Conservation (phyloP, 2,329 filamentous ascomycete species). For the Pestalotiopsis sp. region DNA sequence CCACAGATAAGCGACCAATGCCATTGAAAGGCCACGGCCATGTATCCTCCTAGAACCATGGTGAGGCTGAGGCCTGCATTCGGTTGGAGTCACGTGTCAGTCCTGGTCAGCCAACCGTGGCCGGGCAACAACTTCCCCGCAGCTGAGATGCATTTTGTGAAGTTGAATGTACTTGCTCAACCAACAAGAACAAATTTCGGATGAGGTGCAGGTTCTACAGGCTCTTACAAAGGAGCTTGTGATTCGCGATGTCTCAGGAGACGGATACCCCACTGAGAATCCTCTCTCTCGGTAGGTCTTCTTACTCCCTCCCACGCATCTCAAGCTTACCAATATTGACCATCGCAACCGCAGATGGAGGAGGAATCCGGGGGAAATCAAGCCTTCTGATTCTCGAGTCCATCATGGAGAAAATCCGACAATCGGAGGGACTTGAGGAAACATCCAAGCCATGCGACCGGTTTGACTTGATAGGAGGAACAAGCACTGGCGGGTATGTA, state of each 20-base stretch:
- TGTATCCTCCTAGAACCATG: background rate
- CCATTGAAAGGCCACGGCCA: too few species aligned
- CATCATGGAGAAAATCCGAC: constrained; percentile 20
- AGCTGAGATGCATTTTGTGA: background rate
- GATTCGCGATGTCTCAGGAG: background rate
- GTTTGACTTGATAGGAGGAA: constrained; percentile 29
- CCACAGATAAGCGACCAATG: too few species aligned
- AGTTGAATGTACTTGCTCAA: too few species aligned
- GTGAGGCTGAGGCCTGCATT: background rate
- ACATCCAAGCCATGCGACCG: constrained; percentile 25
- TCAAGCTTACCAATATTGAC: background rate
- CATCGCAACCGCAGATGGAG: constrained; percentile 19
- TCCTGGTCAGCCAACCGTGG: background rate
- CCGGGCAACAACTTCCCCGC: background rate
- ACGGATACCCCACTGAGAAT: background rate
- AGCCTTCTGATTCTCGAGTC: constrained; percentile 24
- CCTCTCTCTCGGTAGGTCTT: background rate
- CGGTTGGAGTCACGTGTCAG: background rate
- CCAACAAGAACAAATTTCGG: too few species aligned
- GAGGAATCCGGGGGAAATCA: constrained; percentile 26
- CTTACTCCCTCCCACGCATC: too few species aligned
- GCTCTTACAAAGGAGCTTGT: background rate
- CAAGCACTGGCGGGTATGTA: constrained; percentile 29
- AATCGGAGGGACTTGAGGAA: background rate
- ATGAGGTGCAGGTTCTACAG: background rate